Evolutionary conservation across 2,329 filamentous ascomycete species (phyloP).

Genomic region (Cladophialophora bantiana): DNA sequence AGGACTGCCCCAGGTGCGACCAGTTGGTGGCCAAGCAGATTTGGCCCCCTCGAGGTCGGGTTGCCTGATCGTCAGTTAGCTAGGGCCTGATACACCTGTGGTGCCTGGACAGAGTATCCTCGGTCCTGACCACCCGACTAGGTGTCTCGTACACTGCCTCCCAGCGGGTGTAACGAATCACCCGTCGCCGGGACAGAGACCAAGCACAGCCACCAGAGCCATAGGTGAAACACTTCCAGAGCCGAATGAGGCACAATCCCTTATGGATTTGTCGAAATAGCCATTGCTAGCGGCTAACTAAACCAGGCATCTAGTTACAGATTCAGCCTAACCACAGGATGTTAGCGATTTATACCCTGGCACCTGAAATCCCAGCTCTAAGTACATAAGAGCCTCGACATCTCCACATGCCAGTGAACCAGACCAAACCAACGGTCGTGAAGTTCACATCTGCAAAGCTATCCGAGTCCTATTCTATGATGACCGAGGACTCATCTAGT

Average conservation of each 20-base stretch:
- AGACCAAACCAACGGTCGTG: not conserved
- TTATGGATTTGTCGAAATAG: not conserved
- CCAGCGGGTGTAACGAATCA: not conserved
- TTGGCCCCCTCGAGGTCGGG: not conserved
- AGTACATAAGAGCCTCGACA: not conserved
- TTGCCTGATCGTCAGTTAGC: not conserved
- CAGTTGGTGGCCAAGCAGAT: not conserved
- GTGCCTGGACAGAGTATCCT: too few relatives aligned
- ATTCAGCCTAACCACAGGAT: not conserved
- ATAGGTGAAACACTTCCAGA: not conserved
- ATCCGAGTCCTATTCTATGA: not conserved
- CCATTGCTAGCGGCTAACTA: not conserved
- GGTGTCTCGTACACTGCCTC: not conserved
- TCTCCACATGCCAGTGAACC: not conserved
- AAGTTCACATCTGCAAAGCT: not conserved
- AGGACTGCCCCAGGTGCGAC: not conserved
- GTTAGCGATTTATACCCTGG: not conserved
- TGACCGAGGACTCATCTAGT: not conserved
- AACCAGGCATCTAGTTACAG: not conserved
- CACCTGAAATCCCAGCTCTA: not conserved
- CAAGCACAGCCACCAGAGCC: not conserved
- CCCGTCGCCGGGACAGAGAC: not conserved
- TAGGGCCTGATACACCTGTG: not conserved
- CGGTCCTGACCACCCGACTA: not conserved
- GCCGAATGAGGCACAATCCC: not conserved